phyloP scores from a whole-genome alignment of 345 rosid species.

The Aurinia saxatilis region DNA sequence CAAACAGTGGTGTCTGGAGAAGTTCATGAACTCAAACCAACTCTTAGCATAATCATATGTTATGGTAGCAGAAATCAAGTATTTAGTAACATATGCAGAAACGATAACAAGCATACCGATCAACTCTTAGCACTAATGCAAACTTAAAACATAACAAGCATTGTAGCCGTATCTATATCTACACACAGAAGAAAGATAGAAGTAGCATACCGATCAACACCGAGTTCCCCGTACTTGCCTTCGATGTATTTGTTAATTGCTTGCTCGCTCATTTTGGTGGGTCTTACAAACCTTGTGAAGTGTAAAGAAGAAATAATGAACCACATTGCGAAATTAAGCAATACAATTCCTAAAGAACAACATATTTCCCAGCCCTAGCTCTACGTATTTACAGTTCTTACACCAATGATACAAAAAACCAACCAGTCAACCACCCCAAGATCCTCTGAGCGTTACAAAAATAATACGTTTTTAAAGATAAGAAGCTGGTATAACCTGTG shows the following conservation, averaged over 20 bases:
- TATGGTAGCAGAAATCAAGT: background rate
- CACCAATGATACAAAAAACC: background rate
- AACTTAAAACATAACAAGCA: too few relatives aligned
- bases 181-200: background rate
- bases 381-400: background rate
- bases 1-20: background rate
- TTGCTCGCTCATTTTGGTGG: slow-evolving; percentile 66
- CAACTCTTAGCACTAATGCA: too few relatives aligned
- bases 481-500: slow-evolving; percentile 55
- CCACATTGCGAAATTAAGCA: background rate
- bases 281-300: slow-evolving; percentile 68
- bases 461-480: background rate
- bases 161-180: background rate
- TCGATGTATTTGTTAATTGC: slow-evolving; percentile 62
- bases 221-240: slow-evolving; percentile 85
- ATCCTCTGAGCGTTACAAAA: background rate
- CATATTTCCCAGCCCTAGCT: background rate
- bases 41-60: background rate
- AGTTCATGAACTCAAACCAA: background rate
- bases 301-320: background rate
- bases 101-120: too few relatives aligned
- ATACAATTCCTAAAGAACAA: background rate
- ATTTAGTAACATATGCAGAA: too few relatives aligned
- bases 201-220: slow-evolving; percentile 74
- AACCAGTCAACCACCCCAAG: background rate